Conservation (phyloP, 176 grass and related monocot genomes). For the Aegilops longissima region DNA sequence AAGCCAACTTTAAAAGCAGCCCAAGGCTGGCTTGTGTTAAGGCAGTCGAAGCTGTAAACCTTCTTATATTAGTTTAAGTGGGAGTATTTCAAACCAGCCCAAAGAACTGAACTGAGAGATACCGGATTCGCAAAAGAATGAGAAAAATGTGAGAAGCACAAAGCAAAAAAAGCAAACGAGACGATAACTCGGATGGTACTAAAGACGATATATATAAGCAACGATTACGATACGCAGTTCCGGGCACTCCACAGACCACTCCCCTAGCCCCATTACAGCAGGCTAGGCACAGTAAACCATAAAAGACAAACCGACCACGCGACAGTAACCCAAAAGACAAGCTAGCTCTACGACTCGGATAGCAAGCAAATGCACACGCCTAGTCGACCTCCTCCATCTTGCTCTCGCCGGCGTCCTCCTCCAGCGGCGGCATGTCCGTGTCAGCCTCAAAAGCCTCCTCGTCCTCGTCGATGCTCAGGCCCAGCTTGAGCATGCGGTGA, state of each 20-base stretch:
- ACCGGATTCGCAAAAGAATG: no score
- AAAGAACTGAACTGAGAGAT: no score
- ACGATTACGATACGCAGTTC: slow-evolving; percentile 15
- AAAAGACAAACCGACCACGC: slow-evolving; percentile 8
- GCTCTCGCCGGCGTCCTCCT: slow-evolving; percentile 92
- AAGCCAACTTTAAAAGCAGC: no score
- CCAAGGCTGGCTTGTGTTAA: no score
- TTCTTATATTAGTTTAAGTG: no score
- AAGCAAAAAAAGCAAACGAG: neutral
- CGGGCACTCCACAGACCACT: neutral
- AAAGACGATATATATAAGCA: slow-evolving; percentile 8
- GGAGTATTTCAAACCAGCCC: no score
- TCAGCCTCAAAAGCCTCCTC: slow-evolving; percentile 59
- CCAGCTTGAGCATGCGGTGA: slow-evolving; percentile 95
- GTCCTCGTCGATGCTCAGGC: slow-evolving; percentile 88
- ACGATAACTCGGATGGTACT: neutral
- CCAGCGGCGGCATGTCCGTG: slow-evolving; percentile 83
- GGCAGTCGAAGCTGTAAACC: no score
- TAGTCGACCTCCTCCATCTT: slow-evolving; percentile 99
- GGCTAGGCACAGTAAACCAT: neutral
- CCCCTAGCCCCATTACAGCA: neutral
- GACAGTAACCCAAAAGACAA: neutral
- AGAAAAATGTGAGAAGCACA: no score
- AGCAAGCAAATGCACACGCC: neutral
- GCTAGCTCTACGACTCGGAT: neutral